These are phyloP conservation scores for Lachancea mirantina DNA, from an alignment of 805 yeast genomes.

Conservation along the genomic window DNA sequence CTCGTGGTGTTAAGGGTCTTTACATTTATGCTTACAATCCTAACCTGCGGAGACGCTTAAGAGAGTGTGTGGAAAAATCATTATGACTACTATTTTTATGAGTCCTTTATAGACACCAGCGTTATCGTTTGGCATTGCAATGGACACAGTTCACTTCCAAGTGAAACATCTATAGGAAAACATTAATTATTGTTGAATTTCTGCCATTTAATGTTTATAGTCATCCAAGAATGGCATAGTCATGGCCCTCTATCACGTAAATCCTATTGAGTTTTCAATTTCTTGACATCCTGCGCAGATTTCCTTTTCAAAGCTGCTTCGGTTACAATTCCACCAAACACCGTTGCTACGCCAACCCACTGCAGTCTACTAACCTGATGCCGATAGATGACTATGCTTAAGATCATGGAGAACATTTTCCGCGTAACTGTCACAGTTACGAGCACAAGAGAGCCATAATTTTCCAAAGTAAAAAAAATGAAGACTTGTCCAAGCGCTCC, in stretches of 20 bases:
- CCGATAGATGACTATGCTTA: slow-evolving; percentile 83
- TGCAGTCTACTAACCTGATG: slow-evolving; percentile 58
- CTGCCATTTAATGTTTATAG: too few species aligned
- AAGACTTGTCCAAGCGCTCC: slow-evolving; percentile 95
- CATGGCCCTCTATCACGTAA: too few species aligned
- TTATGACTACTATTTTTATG: too few species aligned
- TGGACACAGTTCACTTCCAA: too few species aligned
- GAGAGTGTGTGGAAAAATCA: neutral
- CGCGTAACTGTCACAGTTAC: slow-evolving; percentile 95
- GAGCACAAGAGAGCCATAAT: slow-evolving; percentile 75
- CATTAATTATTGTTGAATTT: too few species aligned
- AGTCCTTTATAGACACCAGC: too few species aligned
- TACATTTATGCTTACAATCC: slow-evolving; percentile 39
- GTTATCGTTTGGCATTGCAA: too few species aligned
- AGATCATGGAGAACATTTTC: slow-evolving; percentile 90
- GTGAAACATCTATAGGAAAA: too few species aligned
- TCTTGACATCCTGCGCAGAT: slow-evolving; percentile 1
- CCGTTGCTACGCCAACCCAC: slow-evolving; percentile 73
- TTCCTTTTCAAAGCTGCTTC: slow-evolving; percentile 55
- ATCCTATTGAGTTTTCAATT: slow-evolving; percentile 2
- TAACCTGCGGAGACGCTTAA: slow-evolving; percentile 31
- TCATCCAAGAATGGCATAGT: too few species aligned
- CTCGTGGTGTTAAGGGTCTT: slow-evolving; percentile 40
- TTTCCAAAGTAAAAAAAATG: slow-evolving; percentile 75
- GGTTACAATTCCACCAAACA: slow-evolving; percentile 76